Base-by-base conservation (phyloP, 257 asterid genomes). In the Rehmannia glutinosa region DNA sequence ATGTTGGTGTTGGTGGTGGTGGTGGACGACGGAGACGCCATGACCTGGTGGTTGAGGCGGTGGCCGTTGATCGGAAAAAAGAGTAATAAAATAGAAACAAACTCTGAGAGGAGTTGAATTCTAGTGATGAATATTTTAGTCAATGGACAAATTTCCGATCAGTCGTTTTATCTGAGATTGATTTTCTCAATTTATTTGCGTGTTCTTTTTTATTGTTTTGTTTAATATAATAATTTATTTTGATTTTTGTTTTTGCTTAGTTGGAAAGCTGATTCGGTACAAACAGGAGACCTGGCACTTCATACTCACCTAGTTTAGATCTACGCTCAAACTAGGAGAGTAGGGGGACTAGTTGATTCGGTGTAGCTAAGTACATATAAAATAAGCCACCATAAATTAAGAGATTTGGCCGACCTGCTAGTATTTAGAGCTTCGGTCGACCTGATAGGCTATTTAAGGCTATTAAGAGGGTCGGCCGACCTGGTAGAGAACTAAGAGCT, bases 1-100 rank as follows among this genome's bases (percentile, higher is more conserved):
- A 85, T 74, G 78, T 93, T 86, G 6, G 17, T 51, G n/a, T n/a
- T n/a, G 42, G 88, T 62, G 46, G 92, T 50, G 49, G 92, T 45
- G 25, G 82, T 73, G 49, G 94, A 69, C 57, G 96, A 86, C 75
- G 87, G 76, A 49, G 87, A 61, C 69, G 95, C 91, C 93, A 90
- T 86, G 33, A 28, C 63, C 62, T 4, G 41, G 69, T 53, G 59
- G 76, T 45, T 56, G 69, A 55, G 41, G 58, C 51, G 74, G 79
- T 49, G 75, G 71, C 71, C 73, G 50, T 45, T 35, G 76, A 71
- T 63, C 72, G 74, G 74, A 25, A 15, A 36, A n/a, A 11, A 23
- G 42, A 39, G 46, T 9, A 21, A n/a, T n/a, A 28, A 27, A 15
- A 9, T 10, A 42, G 25, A 54, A 43, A 53, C 9, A 5, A 1